Evolutionary conservation across 2,329 filamentous ascomycete species (phyloP).

Genomic region (Ploettnerulaceae sp.): DNA sequence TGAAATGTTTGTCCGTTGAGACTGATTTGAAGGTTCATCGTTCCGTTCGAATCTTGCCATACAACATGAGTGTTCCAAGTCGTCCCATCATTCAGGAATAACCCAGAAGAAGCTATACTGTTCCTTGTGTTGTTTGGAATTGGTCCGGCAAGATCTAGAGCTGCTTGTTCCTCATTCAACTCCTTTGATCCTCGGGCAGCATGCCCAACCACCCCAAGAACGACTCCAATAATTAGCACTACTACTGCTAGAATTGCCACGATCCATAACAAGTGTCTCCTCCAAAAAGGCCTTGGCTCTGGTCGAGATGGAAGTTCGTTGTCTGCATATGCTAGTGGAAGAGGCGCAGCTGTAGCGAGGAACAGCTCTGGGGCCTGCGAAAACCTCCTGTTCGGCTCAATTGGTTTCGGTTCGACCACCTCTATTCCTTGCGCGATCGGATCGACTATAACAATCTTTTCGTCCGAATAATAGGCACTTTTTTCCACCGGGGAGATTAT

Average conservation of each 20-base stretch:
- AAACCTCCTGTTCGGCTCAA: slow-evolving; percentile 1
- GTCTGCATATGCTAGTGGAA: slow-evolving; percentile 9
- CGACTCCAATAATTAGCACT: slow-evolving; percentile 11
- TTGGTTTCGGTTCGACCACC: no score
- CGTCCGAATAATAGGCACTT: slow-evolving; percentile 15
- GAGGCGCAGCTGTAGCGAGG: neutral
- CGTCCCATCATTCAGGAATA: slow-evolving; percentile 19
- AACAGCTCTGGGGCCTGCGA: slow-evolving; percentile 3
- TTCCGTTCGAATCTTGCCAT: slow-evolving; percentile 20
- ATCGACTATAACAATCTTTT: slow-evolving; percentile 17
- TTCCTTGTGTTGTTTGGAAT: slow-evolving; percentile 17
- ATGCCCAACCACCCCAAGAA: slow-evolving; percentile 10
- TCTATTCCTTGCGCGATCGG: slow-evolving; percentile 3
- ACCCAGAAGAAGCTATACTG: slow-evolving; percentile 23
- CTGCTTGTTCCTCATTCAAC: neutral
- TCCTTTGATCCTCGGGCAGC: neutral
- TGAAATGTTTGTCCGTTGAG: slow-evolving; percentile 19
- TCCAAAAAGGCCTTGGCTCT: slow-evolving; percentile 14
- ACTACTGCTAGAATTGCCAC: slow-evolving; percentile 13
- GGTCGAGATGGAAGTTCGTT: slow-evolving; percentile 15
- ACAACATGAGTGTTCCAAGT: slow-evolving; percentile 26
- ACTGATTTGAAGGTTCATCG: slow-evolving; percentile 20
- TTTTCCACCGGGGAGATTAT: slow-evolving; percentile 15
- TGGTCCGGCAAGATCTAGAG: neutral
- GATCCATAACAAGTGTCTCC: slow-evolving; percentile 19